Conservation (phyloP, 768 basidiomycete genomes). For the Leccinum uliginosum region DNA sequence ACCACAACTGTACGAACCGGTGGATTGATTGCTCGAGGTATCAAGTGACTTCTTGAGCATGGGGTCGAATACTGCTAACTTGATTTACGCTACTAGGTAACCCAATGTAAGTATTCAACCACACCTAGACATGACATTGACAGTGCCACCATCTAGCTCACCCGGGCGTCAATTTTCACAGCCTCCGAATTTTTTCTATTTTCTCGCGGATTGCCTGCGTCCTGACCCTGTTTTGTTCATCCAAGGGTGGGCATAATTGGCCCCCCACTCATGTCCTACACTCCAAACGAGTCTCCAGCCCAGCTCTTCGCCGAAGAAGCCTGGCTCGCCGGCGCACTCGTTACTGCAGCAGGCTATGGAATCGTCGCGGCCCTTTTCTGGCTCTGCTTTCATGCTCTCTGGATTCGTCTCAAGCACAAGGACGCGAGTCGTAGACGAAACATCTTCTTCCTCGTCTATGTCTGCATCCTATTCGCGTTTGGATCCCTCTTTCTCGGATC, state of each 20-base stretch:
- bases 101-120: background rate
- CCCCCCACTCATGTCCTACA: conserved; percentile 15
- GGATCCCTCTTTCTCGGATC: conserved; percentile 26
- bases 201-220: background rate
- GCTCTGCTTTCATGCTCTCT: conserved; percentile 20
- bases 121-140: background rate
- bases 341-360: conserved; percentile 27
- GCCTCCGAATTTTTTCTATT: background rate
- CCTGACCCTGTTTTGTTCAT: background rate
- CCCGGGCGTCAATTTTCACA: background rate
- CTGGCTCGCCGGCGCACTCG: conserved; percentile 25
- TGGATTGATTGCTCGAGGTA: background rate
- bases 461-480: conserved; percentile 17
- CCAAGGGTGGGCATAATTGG: conserved; percentile 6
- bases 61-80: background rate
- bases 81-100: background rate
- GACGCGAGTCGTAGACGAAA: conserved; percentile 14
- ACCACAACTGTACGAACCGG: background rate
- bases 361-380: conserved; percentile 22
- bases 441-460: conserved; percentile 22
- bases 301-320: conserved; percentile 24
- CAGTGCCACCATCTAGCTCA: background rate
- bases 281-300: conserved; percentile 13
- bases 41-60: background rate
- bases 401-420: conserved; percentile 14